Evolutionary conservation across 495 filamentous ascomycete species (phyloP), one percentile per base, ranked within the genome.

Genomic region (Talaromyces proteolyticus): DNA sequence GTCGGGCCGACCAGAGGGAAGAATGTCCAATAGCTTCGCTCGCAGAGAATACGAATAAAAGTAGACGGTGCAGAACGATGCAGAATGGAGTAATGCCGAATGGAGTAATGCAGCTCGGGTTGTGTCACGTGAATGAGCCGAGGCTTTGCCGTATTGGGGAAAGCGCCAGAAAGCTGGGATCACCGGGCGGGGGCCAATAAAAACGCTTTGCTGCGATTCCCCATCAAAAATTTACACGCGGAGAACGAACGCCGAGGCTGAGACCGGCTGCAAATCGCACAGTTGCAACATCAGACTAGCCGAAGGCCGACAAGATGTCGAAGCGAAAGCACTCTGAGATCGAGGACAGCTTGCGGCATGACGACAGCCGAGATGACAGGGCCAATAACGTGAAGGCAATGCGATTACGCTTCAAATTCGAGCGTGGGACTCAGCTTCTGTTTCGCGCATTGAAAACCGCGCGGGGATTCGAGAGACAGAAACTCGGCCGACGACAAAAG

Each of bases 391-490:
- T 74, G 21, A 68, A 67, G 53, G 59, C 58, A 11, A 55, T 59
- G 21, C 66, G 70, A 11, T 53, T 87, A 20, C 69, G 73, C 17
- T 68, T 77, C 42, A 77, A 81, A 37, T 72, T 90, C 53, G 62
- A 74, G 10, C 70, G 80, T 47, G 77, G 77, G 53, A 76, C 79
- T 25, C 78, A 77, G 47, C 62, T 79, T 18, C 73, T 96, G 7
- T 74, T 76, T 41, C 76, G 81, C 18, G 86, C 81, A 0, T 72
- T 96, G 34, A 95, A 93, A 64, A 71, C 79, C 1, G 87, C 86
- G 21, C 90, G 89, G 51, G 89, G 87, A 14, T 92, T 92, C 63
- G 91, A 96, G 69, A 75, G 89, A 54, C 91, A 95, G 67, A 95
- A 95, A 50, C 75, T 91, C 40, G 82, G 86, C 24, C 84, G 89